Conservation (phyloP, 495 filamentous ascomycete species). For the Lichenothelia convexa region DNA sequence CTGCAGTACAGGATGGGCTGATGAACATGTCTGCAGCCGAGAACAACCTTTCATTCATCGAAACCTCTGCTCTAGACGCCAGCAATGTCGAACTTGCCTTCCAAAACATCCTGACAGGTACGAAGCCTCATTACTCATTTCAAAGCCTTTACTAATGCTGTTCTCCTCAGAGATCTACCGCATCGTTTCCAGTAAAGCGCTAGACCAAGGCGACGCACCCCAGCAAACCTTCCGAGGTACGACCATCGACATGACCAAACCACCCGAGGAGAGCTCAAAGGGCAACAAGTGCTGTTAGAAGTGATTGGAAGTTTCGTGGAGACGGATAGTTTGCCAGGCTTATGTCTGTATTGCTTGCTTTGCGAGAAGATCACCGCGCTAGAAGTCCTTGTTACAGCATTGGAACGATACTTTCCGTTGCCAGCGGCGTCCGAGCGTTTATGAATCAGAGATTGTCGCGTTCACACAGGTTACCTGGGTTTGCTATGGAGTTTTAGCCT, state of each 20-base stretch:
- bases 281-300: constrained; percentile 74
- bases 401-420: too few species aligned
- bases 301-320: too few species aligned
- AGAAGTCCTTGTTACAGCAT: too few species aligned
- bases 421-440: too few species aligned
- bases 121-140: constrained; percentile 10
- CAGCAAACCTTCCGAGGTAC: constrained; percentile 56
- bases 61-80: constrained; percentile 95
- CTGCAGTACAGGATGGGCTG: neutral
- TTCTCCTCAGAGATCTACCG: constrained; percentile 77
- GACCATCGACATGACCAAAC: constrained; percentile 61
- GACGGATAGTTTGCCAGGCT: too few species aligned
- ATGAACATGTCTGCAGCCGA: constrained; percentile 40
- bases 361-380: too few species aligned
- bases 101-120: constrained; percentile 98
- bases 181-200: constrained; percentile 93
- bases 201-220: constrained; percentile 64
- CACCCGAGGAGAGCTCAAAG: constrained; percentile 58
- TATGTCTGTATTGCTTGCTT: too few species aligned
- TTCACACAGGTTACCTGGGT: too few species aligned
- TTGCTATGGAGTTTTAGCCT: too few species aligned
- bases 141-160: neutral
- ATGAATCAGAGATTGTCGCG: too few species aligned
- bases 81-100: constrained; percentile 99
- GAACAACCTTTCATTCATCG: constrained; percentile 93